These are phyloP conservation scores for Petasospora rhodanensis DNA, from an alignment of 1,139 yeast species.

Conservation along the genomic window DNA sequence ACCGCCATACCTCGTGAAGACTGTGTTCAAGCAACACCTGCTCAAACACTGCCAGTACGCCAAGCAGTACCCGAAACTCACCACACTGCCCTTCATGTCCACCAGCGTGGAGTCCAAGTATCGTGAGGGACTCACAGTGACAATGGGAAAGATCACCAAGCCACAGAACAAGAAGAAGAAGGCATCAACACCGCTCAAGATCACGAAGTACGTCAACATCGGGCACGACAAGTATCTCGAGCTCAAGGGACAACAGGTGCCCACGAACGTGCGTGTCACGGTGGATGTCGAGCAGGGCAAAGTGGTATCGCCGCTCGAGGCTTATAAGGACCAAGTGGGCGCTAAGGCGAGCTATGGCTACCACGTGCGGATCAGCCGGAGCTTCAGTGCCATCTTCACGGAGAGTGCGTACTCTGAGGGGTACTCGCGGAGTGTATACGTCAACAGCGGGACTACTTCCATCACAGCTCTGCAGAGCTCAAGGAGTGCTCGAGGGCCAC, in stretches of 20 bases:
- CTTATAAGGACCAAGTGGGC: slow-evolving; percentile 59
- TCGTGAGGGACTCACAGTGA: slow-evolving; percentile 70
- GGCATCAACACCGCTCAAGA: slow-evolving; percentile 45
- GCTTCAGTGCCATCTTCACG: slow-evolving; percentile 64
- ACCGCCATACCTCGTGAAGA: slow-evolving; percentile 72
- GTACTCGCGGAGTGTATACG: slow-evolving; percentile 61
- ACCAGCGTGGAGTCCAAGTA: slow-evolving; percentile 31
- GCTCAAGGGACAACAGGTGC: slow-evolving; percentile 58
- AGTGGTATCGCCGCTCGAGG: slow-evolving; percentile 68
- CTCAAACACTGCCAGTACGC: slow-evolving; percentile 58
- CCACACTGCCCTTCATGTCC: slow-evolving; percentile 71
- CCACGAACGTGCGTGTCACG: slow-evolving; percentile 76
- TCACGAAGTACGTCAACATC: slow-evolving; percentile 70
- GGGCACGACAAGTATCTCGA: slow-evolving; percentile 59
- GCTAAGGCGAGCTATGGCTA: slow-evolving; percentile 67
- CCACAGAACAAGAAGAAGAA: slow-evolving; percentile 39
- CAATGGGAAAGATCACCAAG: slow-evolving; percentile 42
- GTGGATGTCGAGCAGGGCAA: slow-evolving; percentile 59
- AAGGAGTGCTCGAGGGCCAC: slow-evolving; percentile 15
- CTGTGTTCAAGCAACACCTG: slow-evolving; percentile 49
- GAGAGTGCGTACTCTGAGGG: slow-evolving; percentile 66
- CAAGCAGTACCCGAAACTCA: slow-evolving; percentile 61
- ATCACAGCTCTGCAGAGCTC: slow-evolving; percentile 24
- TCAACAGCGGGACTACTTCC: slow-evolving; percentile 64
- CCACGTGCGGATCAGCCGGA: slow-evolving; percentile 61